These are phyloP conservation scores for Cladosporium halotolerans DNA, from an alignment of 2,329 filamentous ascomycete species.

Conservation along the genomic window DNA sequence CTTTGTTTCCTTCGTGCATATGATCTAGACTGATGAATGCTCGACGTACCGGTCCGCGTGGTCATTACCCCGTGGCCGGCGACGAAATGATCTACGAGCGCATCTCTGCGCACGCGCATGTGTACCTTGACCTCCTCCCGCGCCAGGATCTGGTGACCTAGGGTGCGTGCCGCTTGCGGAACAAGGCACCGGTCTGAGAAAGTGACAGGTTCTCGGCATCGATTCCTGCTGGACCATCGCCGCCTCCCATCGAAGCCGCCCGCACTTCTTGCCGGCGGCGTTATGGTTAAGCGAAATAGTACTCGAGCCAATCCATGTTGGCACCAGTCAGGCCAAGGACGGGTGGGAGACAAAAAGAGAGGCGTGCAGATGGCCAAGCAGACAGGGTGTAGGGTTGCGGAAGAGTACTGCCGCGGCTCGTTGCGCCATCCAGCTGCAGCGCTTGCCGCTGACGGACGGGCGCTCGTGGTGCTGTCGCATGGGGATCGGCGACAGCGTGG, in stretches of 20 bases:
- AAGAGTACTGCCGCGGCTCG: neutral
- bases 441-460: neutral
- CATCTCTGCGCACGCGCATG: neutral
- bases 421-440: neutral
- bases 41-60: too few relatives aligned
- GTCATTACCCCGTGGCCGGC: too few relatives aligned
- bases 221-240: neutral
- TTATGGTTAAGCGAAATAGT: slow-evolving; percentile 8
- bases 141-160: too few relatives aligned
- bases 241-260: neutral
- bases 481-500: slow-evolving; percentile 9
- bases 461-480: neutral
- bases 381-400: slow-evolving; percentile 2
- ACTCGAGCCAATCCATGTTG: neutral
- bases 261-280: neutral
- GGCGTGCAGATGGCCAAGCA: slow-evolving; percentile 3
- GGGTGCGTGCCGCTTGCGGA: too few relatives aligned
- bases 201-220: neutral
- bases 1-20: too few relatives aligned
- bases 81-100: neutral
- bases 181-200: neutral
- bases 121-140: neutral
- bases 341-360: neutral
- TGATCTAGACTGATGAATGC: too few relatives aligned
- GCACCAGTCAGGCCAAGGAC: neutral